These are phyloP conservation scores for maize (Zea mays) DNA, from an alignment of 176 grass and related monocot species.

Conservation along the genomic window DNA sequence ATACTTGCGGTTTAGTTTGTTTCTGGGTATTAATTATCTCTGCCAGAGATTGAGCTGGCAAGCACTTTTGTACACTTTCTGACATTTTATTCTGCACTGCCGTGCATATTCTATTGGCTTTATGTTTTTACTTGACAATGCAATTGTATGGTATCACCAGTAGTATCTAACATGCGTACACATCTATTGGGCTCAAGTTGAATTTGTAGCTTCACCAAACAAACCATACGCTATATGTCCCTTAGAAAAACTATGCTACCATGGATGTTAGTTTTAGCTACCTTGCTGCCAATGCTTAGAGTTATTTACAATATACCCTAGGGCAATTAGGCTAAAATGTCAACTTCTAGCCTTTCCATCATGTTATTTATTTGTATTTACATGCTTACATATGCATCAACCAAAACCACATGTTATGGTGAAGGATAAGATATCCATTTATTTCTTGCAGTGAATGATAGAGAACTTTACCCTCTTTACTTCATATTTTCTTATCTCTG, in stretches of 20 bases:
- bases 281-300: slow-evolving; percentile 1
- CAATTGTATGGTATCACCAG: neutral
- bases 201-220: neutral
- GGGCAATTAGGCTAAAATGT: slow-evolving; percentile 15
- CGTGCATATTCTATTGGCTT: neutral
- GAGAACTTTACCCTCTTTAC: neutral
- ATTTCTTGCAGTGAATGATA: neutral
- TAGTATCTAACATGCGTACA: slow-evolving; percentile 8
- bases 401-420: slow-evolving; percentile 7
- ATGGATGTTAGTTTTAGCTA: slow-evolving; percentile 24
- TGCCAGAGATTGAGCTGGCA: neutral
- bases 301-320: slow-evolving; percentile 21
- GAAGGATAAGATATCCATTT: slow-evolving; percentile 7
- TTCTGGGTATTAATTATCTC: too few relatives aligned
- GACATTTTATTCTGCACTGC: slow-evolving; percentile 1
- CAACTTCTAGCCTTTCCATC: slow-evolving; percentile 15
- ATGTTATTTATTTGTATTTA: slow-evolving; percentile 5
- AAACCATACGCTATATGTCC: neutral
- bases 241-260: neutral
- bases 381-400: slow-evolving; percentile 5
- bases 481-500: neutral
- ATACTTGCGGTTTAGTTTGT: neutral
- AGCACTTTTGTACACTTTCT: slow-evolving; percentile 1
- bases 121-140: neutral
- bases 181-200: slow-evolving; percentile 12